A percentile compares a stretch with the other conserved stretches of the same genome.
phyloP scores from a whole-genome alignment of 2,329 filamentous ascomycete genomes.

The Aspergillus sp. region DNA sequence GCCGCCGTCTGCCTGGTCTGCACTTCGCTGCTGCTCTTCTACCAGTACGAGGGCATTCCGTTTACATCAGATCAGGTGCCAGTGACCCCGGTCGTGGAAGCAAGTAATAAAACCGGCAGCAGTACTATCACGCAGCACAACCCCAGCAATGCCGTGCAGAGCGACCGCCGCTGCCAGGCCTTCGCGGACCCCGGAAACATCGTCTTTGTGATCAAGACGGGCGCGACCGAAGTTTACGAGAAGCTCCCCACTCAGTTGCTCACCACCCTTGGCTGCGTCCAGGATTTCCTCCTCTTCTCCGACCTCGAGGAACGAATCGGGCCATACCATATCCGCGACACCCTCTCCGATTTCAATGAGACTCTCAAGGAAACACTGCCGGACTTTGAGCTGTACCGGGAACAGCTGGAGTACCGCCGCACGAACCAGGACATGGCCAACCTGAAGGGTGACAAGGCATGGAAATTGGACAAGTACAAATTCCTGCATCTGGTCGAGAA shows the following conservation, averaged over 20 bases:
- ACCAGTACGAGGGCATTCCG: constrained; percentile 7
- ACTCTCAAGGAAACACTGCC: constrained; percentile 44
- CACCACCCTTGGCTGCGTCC: constrained; percentile 52
- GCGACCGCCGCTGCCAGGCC: constrained; percentile 34
- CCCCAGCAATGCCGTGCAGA: constrained; percentile 1
- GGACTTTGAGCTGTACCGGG: constrained; percentile 52
- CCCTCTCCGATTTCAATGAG: constrained; percentile 35
- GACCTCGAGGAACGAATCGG: constrained; percentile 34
- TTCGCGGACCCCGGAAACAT: constrained; percentile 50
- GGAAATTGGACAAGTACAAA: constrained; percentile 63
- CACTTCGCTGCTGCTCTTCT: constrained; percentile 6
- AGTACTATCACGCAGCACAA: not conserved
- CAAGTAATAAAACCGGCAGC: not conserved
- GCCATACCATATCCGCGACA: constrained; percentile 32
- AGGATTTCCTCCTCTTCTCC: constrained; percentile 51
- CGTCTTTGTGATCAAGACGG: constrained; percentile 58
- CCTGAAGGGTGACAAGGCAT: constrained; percentile 37
- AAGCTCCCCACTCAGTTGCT: constrained; percentile 56
- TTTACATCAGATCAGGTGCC: not conserved
- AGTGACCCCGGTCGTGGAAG: not conserved
- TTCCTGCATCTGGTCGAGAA: constrained; percentile 61
- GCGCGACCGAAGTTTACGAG: constrained; percentile 54
- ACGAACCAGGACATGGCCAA: constrained; percentile 42
- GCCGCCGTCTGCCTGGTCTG: constrained; percentile 9
- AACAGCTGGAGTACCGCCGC: constrained; percentile 44